Evolutionary conservation across 169 alveolate species (phyloP), one percentile per base, ranked within the genome.

Genomic region (Plasmodium sp.): DNA sequence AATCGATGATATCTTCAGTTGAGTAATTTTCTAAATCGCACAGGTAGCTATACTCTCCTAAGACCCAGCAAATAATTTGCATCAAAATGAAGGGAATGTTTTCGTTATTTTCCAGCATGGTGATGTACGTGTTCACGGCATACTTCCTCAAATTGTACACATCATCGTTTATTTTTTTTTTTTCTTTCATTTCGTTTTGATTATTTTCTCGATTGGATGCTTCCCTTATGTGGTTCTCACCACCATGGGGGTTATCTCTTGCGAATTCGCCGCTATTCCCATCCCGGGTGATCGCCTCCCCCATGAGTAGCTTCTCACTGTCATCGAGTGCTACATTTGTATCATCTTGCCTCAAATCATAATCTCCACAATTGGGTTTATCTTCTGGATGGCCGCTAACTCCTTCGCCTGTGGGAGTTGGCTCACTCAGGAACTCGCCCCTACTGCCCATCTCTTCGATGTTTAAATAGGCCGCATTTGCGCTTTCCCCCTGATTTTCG

Each of bases 121-220:
- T 90, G 58, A 90, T 80, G 56, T 90, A 90, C 31, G 94, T 90
- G 45, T 90, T 90, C 34, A 90, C 91, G n/a, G 94, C 94, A 90
- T 90, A 90, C 72, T 90, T 90, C 36, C 88, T 90, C 51, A 90
- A 81, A 67, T 62, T 90, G 77, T 62, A 58, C 54, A 62, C 31
- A 90, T 74, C 81, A 67, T 90, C 90, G 36, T 90, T 90, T 31
- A 81, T 62, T 80, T 90, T 80, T n/a, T 62, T 88, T 51, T 84
- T 41, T 31, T 27, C 31, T 48, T 41, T 71, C 5, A 22, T 33
- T 82, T 82, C 62, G 5, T 82, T 58, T 62, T 58, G 34, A 27
- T 27, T 14, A 2, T 18, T 41, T 10, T 16, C 22, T 18, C 48
- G 83, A 18, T 48, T 33, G 33, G 33, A 33, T 43, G 5, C 18